Evolutionary conservation across 108 stramenopile species (phyloP).

Genomic region (Cyclotella sp.): DNA sequence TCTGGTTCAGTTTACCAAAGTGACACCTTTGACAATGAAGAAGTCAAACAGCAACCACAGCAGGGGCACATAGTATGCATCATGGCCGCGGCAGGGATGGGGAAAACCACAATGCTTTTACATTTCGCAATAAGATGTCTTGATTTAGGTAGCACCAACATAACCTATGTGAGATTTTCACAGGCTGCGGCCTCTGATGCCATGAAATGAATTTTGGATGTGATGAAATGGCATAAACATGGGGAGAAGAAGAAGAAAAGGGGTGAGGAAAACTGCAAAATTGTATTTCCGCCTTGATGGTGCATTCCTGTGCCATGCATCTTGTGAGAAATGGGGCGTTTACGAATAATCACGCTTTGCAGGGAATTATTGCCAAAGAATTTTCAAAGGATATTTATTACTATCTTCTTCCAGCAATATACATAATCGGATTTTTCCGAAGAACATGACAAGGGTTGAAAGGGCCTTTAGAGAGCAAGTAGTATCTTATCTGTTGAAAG

Average conservation of each 20-base stretch:
- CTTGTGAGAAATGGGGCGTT: slow-evolving; percentile 24
- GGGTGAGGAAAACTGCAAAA: too few species aligned
- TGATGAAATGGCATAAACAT: slow-evolving; percentile 7
- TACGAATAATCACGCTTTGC: slow-evolving; percentile 14
- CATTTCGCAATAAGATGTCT: slow-evolving; percentile 38
- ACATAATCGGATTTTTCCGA: neutral
- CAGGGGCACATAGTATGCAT: slow-evolving; percentile 42
- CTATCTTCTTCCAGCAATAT: slow-evolving; percentile 9
- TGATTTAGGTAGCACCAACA: slow-evolving; percentile 33
- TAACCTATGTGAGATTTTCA: slow-evolving; percentile 51
- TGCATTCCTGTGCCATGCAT: slow-evolving; percentile 47
- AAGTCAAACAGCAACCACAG: neutral
- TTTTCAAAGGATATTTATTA: slow-evolving; percentile 16
- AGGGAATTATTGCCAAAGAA: slow-evolving; percentile 6
- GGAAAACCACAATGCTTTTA: slow-evolving; percentile 51
- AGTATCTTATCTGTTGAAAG: slow-evolving; percentile 30
- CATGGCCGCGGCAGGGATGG: slow-evolving; percentile 52
- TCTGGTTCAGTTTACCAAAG: too few species aligned
- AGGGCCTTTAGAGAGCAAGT: slow-evolving; percentile 18
- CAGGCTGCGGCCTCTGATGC: slow-evolving; percentile 47
- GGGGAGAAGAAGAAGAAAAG: neutral
- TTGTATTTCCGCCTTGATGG: slow-evolving; percentile 25
- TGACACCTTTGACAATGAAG: neutral
- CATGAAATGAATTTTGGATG: slow-evolving; percentile 24
- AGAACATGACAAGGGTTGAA: neutral